Evolutionary conservation across 495 filamentous ascomycete genomes (phyloP), one percentile per base, ranked within the genome.

Genomic region (Tuber umbilicatum): DNA sequence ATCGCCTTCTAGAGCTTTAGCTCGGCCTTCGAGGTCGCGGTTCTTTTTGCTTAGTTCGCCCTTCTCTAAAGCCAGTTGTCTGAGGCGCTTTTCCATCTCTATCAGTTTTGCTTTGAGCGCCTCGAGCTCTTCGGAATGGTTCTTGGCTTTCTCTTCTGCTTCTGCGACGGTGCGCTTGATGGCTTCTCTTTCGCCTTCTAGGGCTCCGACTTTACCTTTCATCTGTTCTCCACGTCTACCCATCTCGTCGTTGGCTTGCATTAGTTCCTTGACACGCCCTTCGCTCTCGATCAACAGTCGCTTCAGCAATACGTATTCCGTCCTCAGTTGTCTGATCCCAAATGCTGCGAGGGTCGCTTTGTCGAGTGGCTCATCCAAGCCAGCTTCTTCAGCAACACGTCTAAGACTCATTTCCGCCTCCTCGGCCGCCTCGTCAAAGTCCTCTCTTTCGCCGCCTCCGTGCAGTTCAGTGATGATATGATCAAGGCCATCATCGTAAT

Each of bases 381-480:
- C 80, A 16, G 80, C 79, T 40, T 79, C 68, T 47, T 78, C 70
- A 21, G 80, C 80, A 1, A 79, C 55, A 27, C 75, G 47, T 17
- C 80, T 60, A 40, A 81, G 72, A 42, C 76, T 76, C 70, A 72
- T 79, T 69, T 81, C 80, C 1, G 80, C 80, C 39, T 81, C 80
- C 60, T 79, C 79, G 40, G 78, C 74, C 0, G 80, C 80, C 70
- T 81, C 76, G 70, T 81, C 79, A 64, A 81, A 79, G 60, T 81
- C 79, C 68, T 81, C 80, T 31, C 67, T 43, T 71, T 81, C 80
- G 6, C 76, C 60, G 9, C 60, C 68, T 27, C 80, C 79, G 14
- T 81, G 79, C 19, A 81, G 60, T 43, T 81, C 79, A 6, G 80
- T 81, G 70, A 81, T 76, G 43, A 81, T 81, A 35, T 81, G 73